Evolutionary conservation across 345 rosid species (phyloP).

Genomic region (Brassica juncea): DNA sequence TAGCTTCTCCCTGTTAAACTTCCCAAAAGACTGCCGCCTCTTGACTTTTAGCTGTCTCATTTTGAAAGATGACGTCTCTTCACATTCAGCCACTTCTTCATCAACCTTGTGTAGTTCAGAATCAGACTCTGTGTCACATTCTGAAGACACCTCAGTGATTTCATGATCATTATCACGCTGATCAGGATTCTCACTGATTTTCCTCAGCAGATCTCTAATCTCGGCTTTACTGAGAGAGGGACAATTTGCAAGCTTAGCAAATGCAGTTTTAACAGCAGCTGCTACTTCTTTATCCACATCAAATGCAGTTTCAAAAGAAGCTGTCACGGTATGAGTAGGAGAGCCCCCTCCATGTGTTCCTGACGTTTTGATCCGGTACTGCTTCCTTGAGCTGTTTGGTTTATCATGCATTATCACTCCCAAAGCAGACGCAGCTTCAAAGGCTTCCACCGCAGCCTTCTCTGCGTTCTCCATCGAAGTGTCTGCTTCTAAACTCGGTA

Average conservation of each 20-base stretch:
- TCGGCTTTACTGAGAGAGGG: constrained; percentile 66
- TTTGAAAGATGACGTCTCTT: constrained; percentile 38
- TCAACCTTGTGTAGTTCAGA: constrained; percentile 47
- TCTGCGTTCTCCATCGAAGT: constrained; percentile 60
- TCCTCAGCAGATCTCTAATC: constrained; percentile 63
- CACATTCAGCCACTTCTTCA: constrained; percentile 38
- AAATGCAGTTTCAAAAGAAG: constrained; percentile 88
- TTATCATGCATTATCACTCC: constrained; percentile 88
- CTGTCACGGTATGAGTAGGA: constrained; percentile 71
- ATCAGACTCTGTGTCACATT: constrained; percentile 63
- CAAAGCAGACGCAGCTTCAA: constrained; percentile 79
- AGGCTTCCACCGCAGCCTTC: constrained; percentile 74
- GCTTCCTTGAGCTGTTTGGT: constrained; percentile 64
- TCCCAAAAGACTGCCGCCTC: constrained; percentile 65
- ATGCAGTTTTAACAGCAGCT: constrained; percentile 82
- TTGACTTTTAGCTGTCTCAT: constrained; percentile 51
- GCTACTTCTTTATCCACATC: constrained; percentile 96
- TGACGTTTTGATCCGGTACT: constrained; percentile 55
- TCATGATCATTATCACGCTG: constrained; percentile 46
- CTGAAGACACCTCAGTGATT: constrained; percentile 51
- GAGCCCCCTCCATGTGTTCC: constrained; percentile 51
- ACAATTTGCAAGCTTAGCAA: constrained; percentile 59
- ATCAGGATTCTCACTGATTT: constrained; percentile 79
- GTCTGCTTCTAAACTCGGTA: constrained; percentile 77
- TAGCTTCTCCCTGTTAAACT: constrained; percentile 53